A percentile compares a stretch with the other conserved stretches of the same genome.
Evolutionary conservation across 2,329 filamentous ascomycete genomes (phyloP).

Genomic region (Fusarium phyllophilum): DNA sequence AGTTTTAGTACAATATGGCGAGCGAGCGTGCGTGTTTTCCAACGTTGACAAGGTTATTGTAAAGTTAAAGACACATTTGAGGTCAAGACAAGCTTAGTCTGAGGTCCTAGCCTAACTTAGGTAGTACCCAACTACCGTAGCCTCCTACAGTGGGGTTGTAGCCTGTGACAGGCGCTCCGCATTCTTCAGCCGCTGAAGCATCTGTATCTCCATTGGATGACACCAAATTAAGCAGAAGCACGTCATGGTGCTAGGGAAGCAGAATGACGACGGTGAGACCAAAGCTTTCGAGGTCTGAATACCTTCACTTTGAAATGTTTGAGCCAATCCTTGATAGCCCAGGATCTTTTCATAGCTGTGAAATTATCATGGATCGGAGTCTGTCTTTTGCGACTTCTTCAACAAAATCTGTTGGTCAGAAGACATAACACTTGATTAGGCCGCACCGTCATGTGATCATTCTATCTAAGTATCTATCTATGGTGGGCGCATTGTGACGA

Average conservation of each 20-base stretch:
- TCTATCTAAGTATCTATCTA: neutral
- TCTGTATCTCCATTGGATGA: neutral
- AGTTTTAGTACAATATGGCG: neutral
- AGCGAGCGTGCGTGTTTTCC: neutral
- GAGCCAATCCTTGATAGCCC: neutral
- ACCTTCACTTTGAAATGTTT: neutral
- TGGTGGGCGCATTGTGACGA: neutral
- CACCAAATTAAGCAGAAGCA: slow-evolving; percentile 16
- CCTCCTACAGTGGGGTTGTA: slow-evolving; percentile 6
- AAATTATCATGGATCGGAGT: neutral
- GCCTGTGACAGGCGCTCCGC: neutral
- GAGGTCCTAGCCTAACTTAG: too few relatives aligned
- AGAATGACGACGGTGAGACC: neutral
- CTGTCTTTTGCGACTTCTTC: neutral
- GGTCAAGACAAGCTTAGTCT: slow-evolving; percentile 14
- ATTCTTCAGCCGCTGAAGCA: neutral
- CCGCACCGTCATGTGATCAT: slow-evolving; percentile 10
- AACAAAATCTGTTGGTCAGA: neutral
- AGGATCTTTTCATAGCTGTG: too few relatives aligned
- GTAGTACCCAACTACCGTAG: neutral
- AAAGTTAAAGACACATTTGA: slow-evolving; percentile 4
- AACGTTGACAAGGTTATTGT: neutral
- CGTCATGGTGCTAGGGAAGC: neutral
- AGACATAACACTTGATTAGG: neutral
- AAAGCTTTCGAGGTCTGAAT: neutral